Evolutionary conservation across 2,329 filamentous ascomycete genomes (phyloP).

Genomic region (Colletotrichum coccodes): DNA sequence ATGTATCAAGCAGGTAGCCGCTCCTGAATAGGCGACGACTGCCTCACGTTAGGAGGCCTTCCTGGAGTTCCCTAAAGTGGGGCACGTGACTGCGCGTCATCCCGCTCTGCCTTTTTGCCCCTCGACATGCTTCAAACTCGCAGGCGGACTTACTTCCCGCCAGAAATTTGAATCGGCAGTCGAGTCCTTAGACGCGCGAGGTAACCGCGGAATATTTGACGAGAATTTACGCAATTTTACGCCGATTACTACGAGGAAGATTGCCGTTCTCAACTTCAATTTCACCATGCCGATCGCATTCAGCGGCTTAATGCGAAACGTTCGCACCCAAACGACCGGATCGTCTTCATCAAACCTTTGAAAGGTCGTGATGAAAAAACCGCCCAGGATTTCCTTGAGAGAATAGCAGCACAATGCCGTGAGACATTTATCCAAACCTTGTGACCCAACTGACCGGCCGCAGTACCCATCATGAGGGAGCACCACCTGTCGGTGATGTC

Average conservation of each 20-base stretch:
- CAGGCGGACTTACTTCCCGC: neutral
- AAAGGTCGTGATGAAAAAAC: slow-evolving; percentile 70
- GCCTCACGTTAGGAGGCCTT: neutral
- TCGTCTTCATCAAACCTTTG: slow-evolving; percentile 87
- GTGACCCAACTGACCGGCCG: neutral
- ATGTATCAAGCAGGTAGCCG: neutral
- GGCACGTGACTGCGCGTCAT: slow-evolving; percentile 27
- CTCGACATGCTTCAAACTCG: neutral
- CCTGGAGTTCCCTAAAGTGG: neutral
- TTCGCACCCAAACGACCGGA: slow-evolving; percentile 79
- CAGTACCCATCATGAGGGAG: slow-evolving; percentile 76
- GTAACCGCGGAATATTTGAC: too few relatives aligned
- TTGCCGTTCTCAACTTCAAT: neutral
- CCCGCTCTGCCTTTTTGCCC: slow-evolving; percentile 10
- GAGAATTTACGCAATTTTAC: too few relatives aligned
- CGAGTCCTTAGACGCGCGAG: too few relatives aligned
- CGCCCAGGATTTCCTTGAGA: slow-evolving; percentile 77
- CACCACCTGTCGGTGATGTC: slow-evolving; percentile 73
- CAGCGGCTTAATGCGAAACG: slow-evolving; percentile 81
- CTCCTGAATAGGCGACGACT: neutral
- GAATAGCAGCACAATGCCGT: slow-evolving; percentile 84
- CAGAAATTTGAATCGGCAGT: too few relatives aligned
- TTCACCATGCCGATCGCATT: slow-evolving; percentile 78
- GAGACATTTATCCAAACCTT: slow-evolving; percentile 35
- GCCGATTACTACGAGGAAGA: too few relatives aligned